phyloP scores from a whole-genome alignment of 345 rosid species.

The Sonneratia alba region DNA sequence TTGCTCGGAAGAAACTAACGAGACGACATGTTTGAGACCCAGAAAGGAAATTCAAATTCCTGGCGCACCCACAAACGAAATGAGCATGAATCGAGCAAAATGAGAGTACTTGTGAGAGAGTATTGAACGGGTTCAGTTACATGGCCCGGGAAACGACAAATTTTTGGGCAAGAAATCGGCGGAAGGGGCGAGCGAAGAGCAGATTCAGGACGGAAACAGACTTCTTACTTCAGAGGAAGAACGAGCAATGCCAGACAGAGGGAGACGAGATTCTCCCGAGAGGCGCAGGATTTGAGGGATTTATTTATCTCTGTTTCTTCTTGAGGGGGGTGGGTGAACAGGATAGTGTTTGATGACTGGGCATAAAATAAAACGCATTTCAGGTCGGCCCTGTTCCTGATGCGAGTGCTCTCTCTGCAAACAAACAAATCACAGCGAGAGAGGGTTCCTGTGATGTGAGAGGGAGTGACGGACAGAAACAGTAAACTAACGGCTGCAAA shows the following conservation, averaged over 20 bases:
- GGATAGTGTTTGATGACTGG: slow-evolving; percentile 9
- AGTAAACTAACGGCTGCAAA: slow-evolving; percentile 1
- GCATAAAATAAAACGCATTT: not conserved
- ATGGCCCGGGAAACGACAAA: not conserved
- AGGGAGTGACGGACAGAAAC: not conserved
- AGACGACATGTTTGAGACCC: slow-evolving; percentile 22
- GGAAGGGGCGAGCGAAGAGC: not conserved
- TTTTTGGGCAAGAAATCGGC: not conserved
- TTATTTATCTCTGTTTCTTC: not conserved
- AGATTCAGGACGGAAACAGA: not conserved
- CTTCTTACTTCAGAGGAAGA: not conserved
- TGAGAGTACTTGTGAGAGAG: not conserved
- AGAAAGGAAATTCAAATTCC: not conserved
- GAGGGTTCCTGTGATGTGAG: not conserved
- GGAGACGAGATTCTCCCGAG: not conserved
- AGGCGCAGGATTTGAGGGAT: not conserved
- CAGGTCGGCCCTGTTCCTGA: not conserved
- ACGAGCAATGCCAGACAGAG: not conserved
- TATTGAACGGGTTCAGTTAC: not conserved
- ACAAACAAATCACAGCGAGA: not conserved
- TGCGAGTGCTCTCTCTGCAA: slow-evolving; percentile 5
- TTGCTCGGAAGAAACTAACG: slow-evolving; percentile 24
- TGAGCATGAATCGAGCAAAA: slow-evolving; percentile 7
- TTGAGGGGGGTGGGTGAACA: not conserved
- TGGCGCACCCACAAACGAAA: not conserved